Percentiles rank a stretch among this genome's conserved stretches.
These are phyloP conservation scores for Cyberlindnera bimundalis DNA, from an alignment of 805 yeast species.

Conservation along the genomic window DNA sequence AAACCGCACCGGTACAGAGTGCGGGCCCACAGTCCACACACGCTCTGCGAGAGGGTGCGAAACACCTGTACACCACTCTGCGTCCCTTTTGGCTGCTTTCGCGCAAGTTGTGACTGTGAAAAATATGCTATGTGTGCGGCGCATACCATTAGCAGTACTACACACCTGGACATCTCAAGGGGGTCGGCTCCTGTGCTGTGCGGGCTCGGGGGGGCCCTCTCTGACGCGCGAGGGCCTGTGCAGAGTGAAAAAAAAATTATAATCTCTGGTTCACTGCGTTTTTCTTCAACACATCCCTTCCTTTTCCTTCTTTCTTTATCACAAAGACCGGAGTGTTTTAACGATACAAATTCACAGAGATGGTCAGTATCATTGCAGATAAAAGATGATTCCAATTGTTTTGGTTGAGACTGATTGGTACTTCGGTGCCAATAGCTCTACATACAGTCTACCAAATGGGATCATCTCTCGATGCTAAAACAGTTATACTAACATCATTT, in stretches of 20 bases:
- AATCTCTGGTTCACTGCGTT: too few relatives aligned
- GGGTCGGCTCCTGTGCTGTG: too few relatives aligned
- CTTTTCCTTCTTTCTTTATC: slow-evolving; percentile 16
- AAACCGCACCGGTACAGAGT: slow-evolving; percentile 9
- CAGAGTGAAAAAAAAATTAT: slow-evolving; percentile 10
- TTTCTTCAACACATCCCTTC: not conserved
- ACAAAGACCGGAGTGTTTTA: slow-evolving; percentile 88
- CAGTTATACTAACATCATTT: slow-evolving; percentile 39
- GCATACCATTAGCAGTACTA: too few relatives aligned
- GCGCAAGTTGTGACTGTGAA: slow-evolving; percentile 18
- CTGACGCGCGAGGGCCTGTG: too few relatives aligned
- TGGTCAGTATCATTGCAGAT: slow-evolving; percentile 96
- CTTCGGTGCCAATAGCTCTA: not conserved
- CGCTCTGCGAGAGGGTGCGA: too few relatives aligned
- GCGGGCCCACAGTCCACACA: slow-evolving; percentile 1
- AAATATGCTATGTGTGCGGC: too few relatives aligned
- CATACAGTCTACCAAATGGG: too few relatives aligned
- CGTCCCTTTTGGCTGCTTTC: not conserved
- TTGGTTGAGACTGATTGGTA: not conserved
- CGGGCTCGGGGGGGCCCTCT: too few relatives aligned
- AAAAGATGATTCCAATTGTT: too few relatives aligned
- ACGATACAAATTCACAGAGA: slow-evolving; percentile 77
- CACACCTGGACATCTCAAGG: slow-evolving; percentile 19
- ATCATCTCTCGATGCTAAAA: too few relatives aligned
- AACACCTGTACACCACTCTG: not conserved